Percentiles rank a stretch among this genome's conserved stretches.
Conservation (phyloP, 306 rosid genomes). For the Dicorynia guianensis region DNA sequence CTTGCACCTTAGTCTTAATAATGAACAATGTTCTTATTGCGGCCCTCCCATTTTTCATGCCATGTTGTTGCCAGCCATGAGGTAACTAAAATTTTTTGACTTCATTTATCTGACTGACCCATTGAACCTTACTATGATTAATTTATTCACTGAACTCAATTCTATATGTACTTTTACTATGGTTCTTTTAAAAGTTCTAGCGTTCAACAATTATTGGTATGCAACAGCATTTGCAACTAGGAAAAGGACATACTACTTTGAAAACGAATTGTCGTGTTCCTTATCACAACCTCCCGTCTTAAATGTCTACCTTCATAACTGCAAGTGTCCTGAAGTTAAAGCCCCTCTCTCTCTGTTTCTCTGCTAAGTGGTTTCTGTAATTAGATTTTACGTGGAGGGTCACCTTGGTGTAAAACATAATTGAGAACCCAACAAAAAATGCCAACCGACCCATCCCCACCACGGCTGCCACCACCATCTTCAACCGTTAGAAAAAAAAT, state of each 20-base stretch:
- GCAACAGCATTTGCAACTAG: too few species aligned
- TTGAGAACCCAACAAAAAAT: constrained; percentile 47
- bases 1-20: background rate
- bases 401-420: constrained; percentile 39
- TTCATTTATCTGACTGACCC: background rate
- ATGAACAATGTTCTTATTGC: background rate
- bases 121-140: background rate
- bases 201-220: too few species aligned
- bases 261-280: too few species aligned
- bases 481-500: constrained; percentile 39
- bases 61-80: too few species aligned
- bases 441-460: constrained; percentile 45
- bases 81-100: background rate
- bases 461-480: constrained; percentile 48
- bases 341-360: background rate
- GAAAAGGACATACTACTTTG: too few species aligned
- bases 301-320: too few species aligned
- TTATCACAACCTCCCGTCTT: too few species aligned
- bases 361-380: constrained; percentile 41
- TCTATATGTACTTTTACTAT: too few species aligned
- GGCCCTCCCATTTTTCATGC: background rate
- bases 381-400: constrained; percentile 52
- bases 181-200: too few species aligned
- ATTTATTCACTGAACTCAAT: too few species aligned
- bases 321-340: background rate